Evolutionary conservation across 2,329 filamentous ascomycete species (phyloP).

Genomic region (Fusarium dlaminii): DNA sequence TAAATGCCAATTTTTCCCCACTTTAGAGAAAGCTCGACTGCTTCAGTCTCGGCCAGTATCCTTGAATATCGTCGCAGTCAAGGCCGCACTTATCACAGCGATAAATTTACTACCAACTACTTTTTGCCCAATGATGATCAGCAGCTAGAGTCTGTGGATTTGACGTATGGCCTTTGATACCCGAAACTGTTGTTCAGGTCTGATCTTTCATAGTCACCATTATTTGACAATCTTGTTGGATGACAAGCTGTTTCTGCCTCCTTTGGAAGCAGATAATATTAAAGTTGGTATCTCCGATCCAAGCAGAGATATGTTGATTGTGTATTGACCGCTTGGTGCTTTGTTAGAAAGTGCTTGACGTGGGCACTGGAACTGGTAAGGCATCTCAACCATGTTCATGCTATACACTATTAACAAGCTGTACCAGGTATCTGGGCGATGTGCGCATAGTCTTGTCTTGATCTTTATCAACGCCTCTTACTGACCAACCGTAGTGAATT

Average conservation of each 20-base stretch:
- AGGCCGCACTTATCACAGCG: conserved; percentile 24
- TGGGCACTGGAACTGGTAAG: conserved; percentile 23
- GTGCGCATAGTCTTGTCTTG: neutral
- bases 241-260: neutral
- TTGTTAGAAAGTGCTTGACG: conserved; percentile 11
- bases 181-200: accelerated
- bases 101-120: conserved; percentile 16
- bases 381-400: accelerated
- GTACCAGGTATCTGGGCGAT: conserved; percentile 23
- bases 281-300: neutral
- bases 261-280: neutral
- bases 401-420: neutral
- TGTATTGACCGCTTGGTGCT: neutral
- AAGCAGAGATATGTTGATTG: accelerated
- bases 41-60: conserved; percentile 17
- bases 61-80: conserved; percentile 21
- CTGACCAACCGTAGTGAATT: conserved; percentile 14
- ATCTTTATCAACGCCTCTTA: accelerated
- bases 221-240: conserved; percentile 15
- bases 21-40: conserved; percentile 10
- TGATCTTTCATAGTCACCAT: neutral
- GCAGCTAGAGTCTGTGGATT: conserved; percentile 16
- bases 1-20: neutral
- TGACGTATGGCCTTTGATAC: neutral
- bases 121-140: conserved; percentile 17